Evolutionary conservation across 495 filamentous ascomycete genomes (phyloP).

Genomic region (Penicillium odoratum): DNA sequence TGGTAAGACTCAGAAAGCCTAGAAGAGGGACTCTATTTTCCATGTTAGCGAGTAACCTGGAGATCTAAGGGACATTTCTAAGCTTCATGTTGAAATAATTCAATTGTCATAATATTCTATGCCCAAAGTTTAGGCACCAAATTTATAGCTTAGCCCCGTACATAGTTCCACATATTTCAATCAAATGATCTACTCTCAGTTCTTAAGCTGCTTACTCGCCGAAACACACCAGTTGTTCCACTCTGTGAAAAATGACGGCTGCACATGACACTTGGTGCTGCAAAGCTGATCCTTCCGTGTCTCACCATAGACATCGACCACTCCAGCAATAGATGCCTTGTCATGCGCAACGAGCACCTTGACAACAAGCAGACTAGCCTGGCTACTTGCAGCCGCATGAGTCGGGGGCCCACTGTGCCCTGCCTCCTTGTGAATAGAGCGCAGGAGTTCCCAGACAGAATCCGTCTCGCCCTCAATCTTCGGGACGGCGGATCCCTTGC

Average conservation of each 20-base stretch:
- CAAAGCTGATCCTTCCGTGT: slow-evolving; percentile 55
- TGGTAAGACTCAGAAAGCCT: too few species aligned
- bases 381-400: slow-evolving; percentile 59
- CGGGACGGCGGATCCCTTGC: slow-evolving; percentile 56
- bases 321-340: slow-evolving; percentile 43
- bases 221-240: slow-evolving; percentile 66
- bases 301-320: slow-evolving; percentile 58
- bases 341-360: slow-evolving; percentile 58
- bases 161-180: neutral
- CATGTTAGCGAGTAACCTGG: too few species aligned
- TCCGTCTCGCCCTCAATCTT: slow-evolving; percentile 40
- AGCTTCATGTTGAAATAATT: neutral
- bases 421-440: slow-evolving; percentile 71
- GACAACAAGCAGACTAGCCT: slow-evolving; percentile 62
- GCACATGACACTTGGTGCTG: slow-evolving; percentile 57
- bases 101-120: neutral
- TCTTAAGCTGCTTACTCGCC: slow-evolving; percentile 48
- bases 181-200: slow-evolving; percentile 10
- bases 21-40: too few species aligned
- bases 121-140: neutral
- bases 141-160: neutral
- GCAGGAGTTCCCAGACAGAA: slow-evolving; percentile 58
- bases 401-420: slow-evolving; percentile 58
- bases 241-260: slow-evolving; percentile 64
- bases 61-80: too few species aligned